Conservation (phyloP, 2,329 filamentous ascomycete species). For the Colletotrichum neosansevieriae region DNA sequence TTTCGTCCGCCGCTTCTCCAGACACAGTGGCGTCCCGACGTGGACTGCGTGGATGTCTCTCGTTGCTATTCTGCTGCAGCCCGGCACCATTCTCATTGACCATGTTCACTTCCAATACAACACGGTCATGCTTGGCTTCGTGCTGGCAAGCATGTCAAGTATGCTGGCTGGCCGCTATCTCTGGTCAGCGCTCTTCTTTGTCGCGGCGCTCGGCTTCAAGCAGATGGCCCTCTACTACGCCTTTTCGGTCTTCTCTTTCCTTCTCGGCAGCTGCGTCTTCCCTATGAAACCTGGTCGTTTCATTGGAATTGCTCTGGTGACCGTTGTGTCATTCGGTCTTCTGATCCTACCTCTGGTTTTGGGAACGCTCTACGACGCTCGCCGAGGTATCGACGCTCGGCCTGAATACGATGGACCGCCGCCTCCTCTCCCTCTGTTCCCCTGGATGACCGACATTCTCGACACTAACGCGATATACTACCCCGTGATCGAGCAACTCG, state of each 20-base stretch:
- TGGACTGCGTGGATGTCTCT: constrained; percentile 90
- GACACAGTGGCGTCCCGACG: constrained; percentile 78
- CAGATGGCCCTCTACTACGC: constrained; percentile 99
- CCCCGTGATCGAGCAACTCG: constrained; percentile 79
- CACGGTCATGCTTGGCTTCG: constrained; percentile 95
- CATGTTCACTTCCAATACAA: constrained; percentile 99
- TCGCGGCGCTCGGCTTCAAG: constrained; percentile 94
- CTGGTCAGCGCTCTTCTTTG: constrained; percentile 95
- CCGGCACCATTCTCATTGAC: constrained; percentile 89
- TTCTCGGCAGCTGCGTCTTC: constrained; percentile 87
- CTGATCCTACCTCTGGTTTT: constrained; percentile 81
- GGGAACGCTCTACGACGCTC: constrained; percentile 77
- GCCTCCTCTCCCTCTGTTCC: constrained; percentile 73
- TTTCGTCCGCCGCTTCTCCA: constrained; percentile 85
- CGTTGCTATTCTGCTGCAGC: constrained; percentile 92
- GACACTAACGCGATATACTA: constrained; percentile 78
- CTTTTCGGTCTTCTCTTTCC: constrained; percentile 90
- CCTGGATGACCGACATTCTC: constrained; percentile 67
- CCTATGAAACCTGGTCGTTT: constrained; percentile 79
- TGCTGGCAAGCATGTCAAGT: constrained; percentile 87
- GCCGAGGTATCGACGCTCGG: constrained; percentile 70
- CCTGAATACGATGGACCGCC: constrained; percentile 69
- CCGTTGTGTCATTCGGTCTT: constrained; percentile 77
- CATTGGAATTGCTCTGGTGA: constrained; percentile 80
- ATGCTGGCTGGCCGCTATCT: constrained; percentile 86